Base-by-base conservation (phyloP, 2,329 filamentous ascomycete species). In the Neoscytalidium dimidiatum region DNA sequence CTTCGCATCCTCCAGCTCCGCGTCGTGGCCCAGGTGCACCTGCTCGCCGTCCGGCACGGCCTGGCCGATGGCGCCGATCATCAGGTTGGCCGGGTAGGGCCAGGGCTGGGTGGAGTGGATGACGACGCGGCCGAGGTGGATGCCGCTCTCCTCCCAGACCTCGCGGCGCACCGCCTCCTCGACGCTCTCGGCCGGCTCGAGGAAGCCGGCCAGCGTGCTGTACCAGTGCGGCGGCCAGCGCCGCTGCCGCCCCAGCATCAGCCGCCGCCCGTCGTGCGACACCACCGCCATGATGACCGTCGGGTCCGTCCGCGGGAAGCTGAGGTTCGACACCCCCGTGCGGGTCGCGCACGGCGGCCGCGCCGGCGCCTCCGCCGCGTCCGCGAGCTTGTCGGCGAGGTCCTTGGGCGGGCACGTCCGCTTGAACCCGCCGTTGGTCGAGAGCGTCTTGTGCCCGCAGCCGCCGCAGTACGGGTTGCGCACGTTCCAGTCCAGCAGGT, bases 241-340 rank as follows among this genome's bases (percentile, higher is more conserved):
- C 78, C 91, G 91, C 73, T 92, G 88, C 14, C 95, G 89, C 41
- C 95, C 95, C 0, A 99, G 89, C 7, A 99, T 86, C 43, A 97
- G 80, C 67, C 88, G 87, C 69, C 89, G 85, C 57, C 90, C 90
- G 70, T 96, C 92, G 58, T 89, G 84, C 62, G 91, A 96, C 33
- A 98, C 86, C 11, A 97, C 90, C 0, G 94, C 94, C 80, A 96
- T 94, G 79, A 99, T 99, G 76, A 98, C 93, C 29, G 92, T 96
- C 0, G 94, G 93, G 72, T 97, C 94, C 1, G 94, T 97, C 58
- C 94, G 88, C 2, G 94, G 94, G 83, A 97, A 98, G 73, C 86
- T 90, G 62, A 97, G 84, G 79, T 99, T 99, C 33, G 93, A 96
- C 51, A 99, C 81, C 28, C 92, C 93, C 43, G 88, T 90, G 62